Evolutionary conservation across 106 monocot genomes (phyloP).

Genomic region (Triglochin maritima): DNA sequence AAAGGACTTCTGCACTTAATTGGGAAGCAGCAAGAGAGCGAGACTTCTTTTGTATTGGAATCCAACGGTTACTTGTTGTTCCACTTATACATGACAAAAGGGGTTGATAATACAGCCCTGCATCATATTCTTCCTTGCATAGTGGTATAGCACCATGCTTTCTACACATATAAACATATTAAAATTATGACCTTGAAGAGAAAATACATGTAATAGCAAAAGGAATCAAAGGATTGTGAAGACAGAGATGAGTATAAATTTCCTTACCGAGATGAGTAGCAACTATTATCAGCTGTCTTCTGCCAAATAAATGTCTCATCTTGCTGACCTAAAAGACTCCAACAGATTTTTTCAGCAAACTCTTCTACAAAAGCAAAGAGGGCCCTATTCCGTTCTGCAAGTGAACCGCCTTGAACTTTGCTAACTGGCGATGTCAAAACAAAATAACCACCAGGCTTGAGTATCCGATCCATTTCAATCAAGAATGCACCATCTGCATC

Average conservation of each 20-base stretch:
- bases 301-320: conserved; percentile 35
- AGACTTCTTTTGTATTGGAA: conserved; percentile 27
- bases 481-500: conserved; percentile 27
- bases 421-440: conserved; percentile 28
- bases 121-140: conserved; percentile 25
- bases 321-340: conserved; percentile 29
- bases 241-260: background rate
- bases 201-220: background rate
- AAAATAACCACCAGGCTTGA: conserved; percentile 36
- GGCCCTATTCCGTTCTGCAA: conserved; percentile 16
- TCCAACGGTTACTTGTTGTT: conserved; percentile 12
- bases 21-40: conserved; percentile 9
- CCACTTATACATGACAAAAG: conserved; percentile 26
- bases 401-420: conserved; percentile 15
- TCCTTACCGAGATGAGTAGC: conserved; percentile 30
- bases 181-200: background rate
- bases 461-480: conserved; percentile 29
- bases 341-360: conserved; percentile 28
- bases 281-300: conserved; percentile 24
- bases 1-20: conserved; percentile 9
- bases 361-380: conserved; percentile 19
- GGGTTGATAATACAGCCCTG: conserved; percentile 18
- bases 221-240: background rate
- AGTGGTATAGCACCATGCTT: conserved; percentile 19
- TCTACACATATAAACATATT: conserved; percentile 4